phyloP scores from a whole-genome alignment of 768 basidiomycete genomes.

The Cyclocybe cylindracea region DNA sequence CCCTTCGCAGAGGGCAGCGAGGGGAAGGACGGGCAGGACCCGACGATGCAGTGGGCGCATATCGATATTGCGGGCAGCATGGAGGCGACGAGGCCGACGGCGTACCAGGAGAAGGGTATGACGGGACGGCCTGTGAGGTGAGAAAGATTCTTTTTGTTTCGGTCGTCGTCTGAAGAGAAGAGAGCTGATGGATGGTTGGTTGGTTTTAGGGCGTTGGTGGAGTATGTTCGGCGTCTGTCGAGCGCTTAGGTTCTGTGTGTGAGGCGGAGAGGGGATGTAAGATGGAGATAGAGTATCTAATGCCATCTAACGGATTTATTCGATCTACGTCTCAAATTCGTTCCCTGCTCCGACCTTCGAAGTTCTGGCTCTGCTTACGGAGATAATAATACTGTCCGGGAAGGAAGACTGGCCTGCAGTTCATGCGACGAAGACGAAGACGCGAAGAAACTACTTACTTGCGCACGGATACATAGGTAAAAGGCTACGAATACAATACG shows the following conservation, averaged over 20 bases:
- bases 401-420: no score
- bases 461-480: no score
- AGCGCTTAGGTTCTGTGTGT: conserved; percentile 23
- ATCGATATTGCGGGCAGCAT: conserved; percentile 81
- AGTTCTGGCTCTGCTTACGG: no score
- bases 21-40: conserved; percentile 52
- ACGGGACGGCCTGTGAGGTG: conserved; percentile 79
- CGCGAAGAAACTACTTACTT: background rate
- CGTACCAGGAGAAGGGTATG: conserved; percentile 77
- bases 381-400: no score
- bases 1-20: conserved; percentile 78
- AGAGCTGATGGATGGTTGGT: no score
- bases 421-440: no score
- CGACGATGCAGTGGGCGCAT: conserved; percentile 79
- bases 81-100: conserved; percentile 60
- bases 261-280: background rate
- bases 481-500: background rate
- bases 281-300: background rate
- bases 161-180: no score
- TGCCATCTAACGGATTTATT: background rate
- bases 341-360: no score
- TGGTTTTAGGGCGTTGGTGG: conserved; percentile 35
- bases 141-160: conserved; percentile 25
- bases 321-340: no score
- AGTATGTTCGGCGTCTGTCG: conserved; percentile 38